phyloP scores from a whole-genome alignment of 148 eudicot genomes.

The Vaccinium myrtillus region DNA sequence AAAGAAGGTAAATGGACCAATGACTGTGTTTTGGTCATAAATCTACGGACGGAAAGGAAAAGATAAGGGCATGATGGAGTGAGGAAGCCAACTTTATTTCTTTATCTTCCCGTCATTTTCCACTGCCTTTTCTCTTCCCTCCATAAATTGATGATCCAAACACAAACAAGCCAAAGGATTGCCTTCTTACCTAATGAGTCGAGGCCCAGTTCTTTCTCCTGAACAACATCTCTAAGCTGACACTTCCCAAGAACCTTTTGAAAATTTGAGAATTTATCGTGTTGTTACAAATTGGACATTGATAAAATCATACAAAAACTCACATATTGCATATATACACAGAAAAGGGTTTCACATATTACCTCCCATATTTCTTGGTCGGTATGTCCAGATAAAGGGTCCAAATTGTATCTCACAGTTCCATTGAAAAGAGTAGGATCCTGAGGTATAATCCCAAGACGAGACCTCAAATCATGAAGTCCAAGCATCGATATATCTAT shows the following conservation, averaged over 20 bases:
- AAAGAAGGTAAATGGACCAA: neutral
- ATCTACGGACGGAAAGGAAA: neutral
- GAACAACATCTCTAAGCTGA: constrained; percentile 80
- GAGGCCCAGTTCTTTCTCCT: constrained; percentile 66
- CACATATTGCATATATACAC: neutral
- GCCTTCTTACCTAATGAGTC: constrained; percentile 56
- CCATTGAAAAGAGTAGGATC: constrained; percentile 26
- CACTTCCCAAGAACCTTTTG: constrained; percentile 73
- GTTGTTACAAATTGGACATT: too few species aligned
- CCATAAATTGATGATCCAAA: neutral
- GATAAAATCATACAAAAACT: neutral
- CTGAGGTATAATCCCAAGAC: constrained; percentile 25
- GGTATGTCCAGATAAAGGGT: constrained; percentile 6
- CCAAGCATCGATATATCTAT: constrained; percentile 17
- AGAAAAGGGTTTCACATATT: neutral
- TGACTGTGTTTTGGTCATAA: neutral
- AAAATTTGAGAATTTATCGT: neutral
- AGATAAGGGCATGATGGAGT: neutral
- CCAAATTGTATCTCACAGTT: constrained; percentile 21
- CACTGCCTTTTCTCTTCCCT: neutral
- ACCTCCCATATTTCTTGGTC: constrained; percentile 27
- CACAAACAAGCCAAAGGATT: neutral
- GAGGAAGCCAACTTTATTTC: neutral
- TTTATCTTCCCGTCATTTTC: neutral
- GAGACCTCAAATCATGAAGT: constrained; percentile 25